Conservation (phyloP, 1,284 basidiomycete genomes). For the Rhodotorula sp. region DNA sequence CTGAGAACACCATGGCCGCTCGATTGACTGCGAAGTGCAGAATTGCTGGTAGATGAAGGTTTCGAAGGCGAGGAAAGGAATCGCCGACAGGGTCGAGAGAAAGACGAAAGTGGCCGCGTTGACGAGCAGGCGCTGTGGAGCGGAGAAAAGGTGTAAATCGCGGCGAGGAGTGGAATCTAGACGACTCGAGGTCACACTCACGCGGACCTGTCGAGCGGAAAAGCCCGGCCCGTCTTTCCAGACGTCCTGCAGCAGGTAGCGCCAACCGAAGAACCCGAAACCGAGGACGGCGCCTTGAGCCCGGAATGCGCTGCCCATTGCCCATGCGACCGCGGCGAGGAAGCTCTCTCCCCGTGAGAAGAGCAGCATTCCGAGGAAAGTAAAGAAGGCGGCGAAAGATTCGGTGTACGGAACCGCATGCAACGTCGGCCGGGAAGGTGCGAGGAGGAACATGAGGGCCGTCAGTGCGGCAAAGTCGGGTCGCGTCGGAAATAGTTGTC, state of each 20-base stretch:
- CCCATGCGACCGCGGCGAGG: slow-evolving; percentile 63
- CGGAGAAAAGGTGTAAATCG: not conserved
- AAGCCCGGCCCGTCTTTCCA: not conserved
- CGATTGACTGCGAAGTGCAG: slow-evolving; percentile 53
- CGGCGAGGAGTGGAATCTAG: too few species aligned
- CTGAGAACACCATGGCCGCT: slow-evolving; percentile 65
- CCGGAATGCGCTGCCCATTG: slow-evolving; percentile 66
- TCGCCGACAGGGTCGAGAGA: slow-evolving; percentile 55
- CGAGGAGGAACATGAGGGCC: slow-evolving; percentile 68
- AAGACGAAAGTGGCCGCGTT: slow-evolving; percentile 50
- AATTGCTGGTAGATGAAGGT: slow-evolving; percentile 63
- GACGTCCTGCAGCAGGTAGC: slow-evolving; percentile 41
- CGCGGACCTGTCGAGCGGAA: not conserved
- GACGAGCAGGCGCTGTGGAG: not conserved
- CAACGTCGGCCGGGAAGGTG: slow-evolving; percentile 75
- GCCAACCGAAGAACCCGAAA: slow-evolving; percentile 72
- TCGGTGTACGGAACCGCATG: slow-evolving; percentile 75
- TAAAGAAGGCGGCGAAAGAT: slow-evolving; percentile 76
- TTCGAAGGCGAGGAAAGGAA: slow-evolving; percentile 74
- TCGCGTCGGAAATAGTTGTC: slow-evolving; percentile 54
- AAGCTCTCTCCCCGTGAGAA: slow-evolving; percentile 54
- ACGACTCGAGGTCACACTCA: not conserved
- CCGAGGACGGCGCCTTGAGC: slow-evolving; percentile 75
- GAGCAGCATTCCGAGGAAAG: slow-evolving; percentile 64
- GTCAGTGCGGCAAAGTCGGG: slow-evolving; percentile 60